Conservation (phyloP, 192 early-diverging fungal genomes). For the Gryganskiella cystojenkinii region DNA sequence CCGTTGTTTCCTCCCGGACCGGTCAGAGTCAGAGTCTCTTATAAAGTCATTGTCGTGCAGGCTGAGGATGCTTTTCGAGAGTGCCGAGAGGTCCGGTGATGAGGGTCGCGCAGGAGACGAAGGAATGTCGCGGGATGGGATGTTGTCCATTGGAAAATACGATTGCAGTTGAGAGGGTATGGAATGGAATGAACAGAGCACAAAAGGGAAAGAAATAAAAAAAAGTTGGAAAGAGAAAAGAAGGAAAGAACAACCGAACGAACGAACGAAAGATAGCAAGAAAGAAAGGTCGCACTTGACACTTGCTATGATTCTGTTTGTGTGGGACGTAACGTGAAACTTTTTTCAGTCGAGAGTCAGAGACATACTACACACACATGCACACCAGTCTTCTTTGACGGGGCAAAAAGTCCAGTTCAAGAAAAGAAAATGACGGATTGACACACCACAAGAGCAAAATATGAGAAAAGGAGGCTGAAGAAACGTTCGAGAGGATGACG, state of each 20-base stretch:
- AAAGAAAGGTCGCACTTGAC: background rate
- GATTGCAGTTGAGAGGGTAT: slow-evolving; percentile 3
- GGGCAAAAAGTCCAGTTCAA: background rate
- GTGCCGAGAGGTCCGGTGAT: slow-evolving; percentile 19
- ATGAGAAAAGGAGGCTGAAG: background rate
- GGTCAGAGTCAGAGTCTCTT: slow-evolving; percentile 5
- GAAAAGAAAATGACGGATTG: background rate
- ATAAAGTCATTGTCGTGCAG: slow-evolving; percentile 12
- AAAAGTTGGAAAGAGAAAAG: background rate
- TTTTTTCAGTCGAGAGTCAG: background rate
- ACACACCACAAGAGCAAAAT: background rate
- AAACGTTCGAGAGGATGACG: background rate
- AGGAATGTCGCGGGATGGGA: background rate
- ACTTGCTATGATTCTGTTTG: background rate
- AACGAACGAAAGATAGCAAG: background rate
- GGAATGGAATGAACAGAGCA: too few relatives aligned
- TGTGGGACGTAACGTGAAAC: background rate
- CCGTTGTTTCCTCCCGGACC: slow-evolving; percentile 1
- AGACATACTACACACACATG: background rate
- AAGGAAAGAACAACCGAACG: background rate
- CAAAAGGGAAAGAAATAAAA: background rate
- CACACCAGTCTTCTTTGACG: too few relatives aligned
- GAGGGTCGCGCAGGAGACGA: slow-evolving; percentile 11
- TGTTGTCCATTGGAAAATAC: background rate
- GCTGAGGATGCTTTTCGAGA: slow-evolving; percentile 46